These are phyloP conservation scores for Macrolepiota fuliginosa DNA, from an alignment of 768 basidiomycete genomes.

Conservation along the genomic window DNA sequence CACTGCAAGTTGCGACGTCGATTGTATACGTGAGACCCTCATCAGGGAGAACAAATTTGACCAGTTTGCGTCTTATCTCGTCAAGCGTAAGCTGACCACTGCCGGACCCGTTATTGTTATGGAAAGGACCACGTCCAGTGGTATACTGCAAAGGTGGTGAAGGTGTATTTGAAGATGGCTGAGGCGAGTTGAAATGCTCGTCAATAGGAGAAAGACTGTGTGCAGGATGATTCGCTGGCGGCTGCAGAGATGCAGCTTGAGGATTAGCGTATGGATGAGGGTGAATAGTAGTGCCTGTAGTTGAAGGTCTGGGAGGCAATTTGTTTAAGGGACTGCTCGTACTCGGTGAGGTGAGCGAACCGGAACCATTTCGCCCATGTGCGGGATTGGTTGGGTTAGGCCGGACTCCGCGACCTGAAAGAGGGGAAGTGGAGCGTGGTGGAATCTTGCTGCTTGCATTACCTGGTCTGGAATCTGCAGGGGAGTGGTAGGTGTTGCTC, in stretches of 20 bases:
- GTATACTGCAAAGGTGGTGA: slow-evolving; percentile 51
- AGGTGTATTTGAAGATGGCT: slow-evolving; percentile 35
- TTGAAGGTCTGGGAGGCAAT: slow-evolving; percentile 41
- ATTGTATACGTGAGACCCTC: slow-evolving; percentile 77
- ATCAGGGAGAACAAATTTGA: slow-evolving; percentile 87
- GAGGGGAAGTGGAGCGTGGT: slow-evolving; percentile 43
- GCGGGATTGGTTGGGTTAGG: slow-evolving; percentile 20
- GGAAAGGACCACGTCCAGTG: slow-evolving; percentile 63
- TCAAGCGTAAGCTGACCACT: slow-evolving; percentile 50
- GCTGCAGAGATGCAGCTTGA: slow-evolving; percentile 38
- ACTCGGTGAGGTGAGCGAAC: slow-evolving; percentile 40
- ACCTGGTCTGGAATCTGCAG: slow-evolving; percentile 58
- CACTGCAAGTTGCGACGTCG: slow-evolving; percentile 75
- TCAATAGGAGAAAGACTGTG: slow-evolving; percentile 70
- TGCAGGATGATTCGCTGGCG: slow-evolving; percentile 28
- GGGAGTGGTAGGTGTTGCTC: slow-evolving; percentile 49
- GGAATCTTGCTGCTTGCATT: slow-evolving; percentile 40
- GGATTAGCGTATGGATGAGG: slow-evolving; percentile 67
- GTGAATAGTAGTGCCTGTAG: slow-evolving; percentile 42
- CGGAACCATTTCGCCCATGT: slow-evolving; percentile 55
- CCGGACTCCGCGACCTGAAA: slow-evolving; percentile 33
- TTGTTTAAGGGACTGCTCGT: slow-evolving; percentile 34
- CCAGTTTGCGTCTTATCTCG: slow-evolving; percentile 77
- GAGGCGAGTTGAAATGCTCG: slow-evolving; percentile 47
- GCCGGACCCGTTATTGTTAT: slow-evolving; percentile 16